phyloP scores from a whole-genome alignment of 176 grass and related monocot species.

The maize (Zea mays) region Zm-B73-REFERENCE-NAM-5.0 NC_050100.1:3803501-3804000 shows the following conservation, averaged over 20 bases:
- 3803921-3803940: neutral
- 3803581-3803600: neutral
- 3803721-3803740: too few species aligned
- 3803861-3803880: neutral
- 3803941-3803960: too few species aligned
- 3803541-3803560: constrained; percentile 31
- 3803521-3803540: neutral
- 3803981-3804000: too few species aligned
- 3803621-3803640: too few species aligned
- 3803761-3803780: too few species aligned
- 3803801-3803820: neutral
- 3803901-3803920: neutral
- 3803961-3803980: too few species aligned
- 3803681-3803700: too few species aligned
- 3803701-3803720: too few species aligned
- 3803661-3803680: too few species aligned
- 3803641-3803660: too few species aligned
- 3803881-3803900: neutral
- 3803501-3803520: neutral
- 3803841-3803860: neutral
- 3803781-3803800: neutral
- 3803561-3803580: neutral
- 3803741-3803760: too few species aligned
- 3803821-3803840: neutral
- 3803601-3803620: neutral